These are phyloP conservation scores for Trichoderma aggressivum DNA, from an alignment of 2,329 filamentous ascomycete species.

Conservation along the genomic window DNA sequence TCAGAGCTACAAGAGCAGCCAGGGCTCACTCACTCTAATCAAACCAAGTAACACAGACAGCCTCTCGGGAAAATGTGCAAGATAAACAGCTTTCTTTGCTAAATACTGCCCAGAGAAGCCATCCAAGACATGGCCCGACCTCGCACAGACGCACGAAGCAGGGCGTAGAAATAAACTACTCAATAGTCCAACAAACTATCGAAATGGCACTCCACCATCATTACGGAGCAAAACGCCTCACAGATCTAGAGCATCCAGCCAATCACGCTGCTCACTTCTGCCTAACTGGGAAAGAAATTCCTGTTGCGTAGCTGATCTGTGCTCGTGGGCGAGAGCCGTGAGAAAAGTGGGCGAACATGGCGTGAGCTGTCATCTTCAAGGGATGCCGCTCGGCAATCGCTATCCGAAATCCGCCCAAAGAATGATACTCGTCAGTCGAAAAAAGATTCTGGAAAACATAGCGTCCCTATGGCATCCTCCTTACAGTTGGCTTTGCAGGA, in stretches of 20 bases:
- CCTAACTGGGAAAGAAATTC: background rate
- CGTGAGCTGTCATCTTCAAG: background rate
- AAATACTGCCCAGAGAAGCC: fast-evolving
- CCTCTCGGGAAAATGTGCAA: background rate
- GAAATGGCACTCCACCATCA: background rate
- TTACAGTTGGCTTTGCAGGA: background rate
- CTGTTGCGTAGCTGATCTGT: background rate
- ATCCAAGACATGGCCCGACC: fast-evolving
- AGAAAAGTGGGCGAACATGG: background rate
- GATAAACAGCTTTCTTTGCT: background rate
- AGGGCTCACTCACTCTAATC: background rate
- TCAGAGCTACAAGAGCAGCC: background rate
- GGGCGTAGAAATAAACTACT: background rate
- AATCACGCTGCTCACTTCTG: background rate
- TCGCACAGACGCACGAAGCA: background rate
- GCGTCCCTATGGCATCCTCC: fast-evolving
- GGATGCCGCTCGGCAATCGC: background rate
- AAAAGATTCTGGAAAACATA: background rate
- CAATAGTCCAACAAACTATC: background rate
- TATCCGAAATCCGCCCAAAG: background rate
- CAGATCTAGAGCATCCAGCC: background rate
- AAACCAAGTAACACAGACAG: background rate
- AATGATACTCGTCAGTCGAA: background rate
- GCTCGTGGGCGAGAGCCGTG: background rate
- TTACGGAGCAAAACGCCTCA: background rate